phyloP scores from a whole-genome alignment of 2,329 filamentous ascomycete species.

The Chaetomiaceae sp. region DNA sequence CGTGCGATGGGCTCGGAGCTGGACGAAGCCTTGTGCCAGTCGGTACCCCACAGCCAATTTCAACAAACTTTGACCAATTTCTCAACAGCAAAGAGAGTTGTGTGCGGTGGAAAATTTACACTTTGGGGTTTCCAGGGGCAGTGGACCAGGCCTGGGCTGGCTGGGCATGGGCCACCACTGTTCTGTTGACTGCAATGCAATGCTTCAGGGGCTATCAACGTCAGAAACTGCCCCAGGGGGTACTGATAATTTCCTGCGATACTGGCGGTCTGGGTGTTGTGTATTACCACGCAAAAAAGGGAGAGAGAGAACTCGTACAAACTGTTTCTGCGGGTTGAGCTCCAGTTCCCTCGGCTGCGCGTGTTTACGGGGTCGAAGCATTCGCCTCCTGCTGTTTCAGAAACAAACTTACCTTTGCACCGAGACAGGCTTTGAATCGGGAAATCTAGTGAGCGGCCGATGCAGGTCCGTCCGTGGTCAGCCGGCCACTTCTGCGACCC shows the following conservation, averaged over 20 bases:
- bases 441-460: not conserved
- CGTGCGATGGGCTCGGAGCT: constrained; percentile 12
- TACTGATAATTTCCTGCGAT: constrained; percentile 4
- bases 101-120: constrained; percentile 13
- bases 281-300: too few species aligned
- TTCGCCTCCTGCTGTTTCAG: constrained; percentile 18
- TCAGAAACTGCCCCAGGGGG: constrained; percentile 5
- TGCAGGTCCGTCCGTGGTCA: constrained; percentile 12
- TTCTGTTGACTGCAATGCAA: not conserved
- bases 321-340: not conserved
- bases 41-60: constrained; percentile 26
- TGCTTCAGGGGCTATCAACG: constrained; percentile 8
- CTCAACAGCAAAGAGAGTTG: constrained; percentile 8
- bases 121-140: constrained; percentile 6
- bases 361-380: too few species aligned
- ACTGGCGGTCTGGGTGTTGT: constrained; percentile 14
- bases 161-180: too few species aligned
- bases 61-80: constrained; percentile 15
- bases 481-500: constrained; percentile 12
- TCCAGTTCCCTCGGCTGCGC: too few species aligned
- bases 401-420: not conserved
- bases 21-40: constrained; percentile 27
- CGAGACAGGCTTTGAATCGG: not conserved
- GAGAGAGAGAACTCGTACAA: too few species aligned
- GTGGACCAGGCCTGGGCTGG: not conserved